phyloP scores from a whole-genome alignment of 2,329 filamentous ascomycete genomes.

The Didymosphaeria variabile region DNA sequence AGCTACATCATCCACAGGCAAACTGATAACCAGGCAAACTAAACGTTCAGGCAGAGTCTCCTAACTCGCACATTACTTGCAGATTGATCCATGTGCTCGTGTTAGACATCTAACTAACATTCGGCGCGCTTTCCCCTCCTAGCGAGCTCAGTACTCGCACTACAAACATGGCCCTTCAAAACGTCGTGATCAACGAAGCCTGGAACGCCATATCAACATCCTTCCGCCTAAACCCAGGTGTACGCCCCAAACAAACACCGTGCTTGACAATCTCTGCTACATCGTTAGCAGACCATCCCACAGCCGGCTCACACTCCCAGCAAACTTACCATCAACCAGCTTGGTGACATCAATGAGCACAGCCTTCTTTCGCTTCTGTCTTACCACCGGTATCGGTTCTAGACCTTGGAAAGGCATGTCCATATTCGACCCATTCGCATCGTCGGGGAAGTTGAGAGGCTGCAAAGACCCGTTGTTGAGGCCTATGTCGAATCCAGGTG shows the following conservation, averaged over 20 bases:
- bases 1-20: not conserved
- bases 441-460: constrained; percentile 18
- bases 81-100: not conserved
- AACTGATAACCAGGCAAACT: not conserved
- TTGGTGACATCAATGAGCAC: constrained; percentile 56
- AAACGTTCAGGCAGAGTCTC: not conserved
- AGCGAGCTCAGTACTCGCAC: not conserved
- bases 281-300: constrained; percentile 30
- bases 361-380: constrained; percentile 43
- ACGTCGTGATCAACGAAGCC: constrained; percentile 41
- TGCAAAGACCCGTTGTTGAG: constrained; percentile 21
- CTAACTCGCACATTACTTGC: not conserved
- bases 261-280: constrained; percentile 46
- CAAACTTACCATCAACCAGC: constrained; percentile 54
- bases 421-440: constrained; percentile 26
- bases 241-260: constrained; percentile 55
- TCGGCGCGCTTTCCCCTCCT: not conserved
- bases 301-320: not conserved
- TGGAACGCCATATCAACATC: constrained; percentile 55
- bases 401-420: constrained; percentile 27
- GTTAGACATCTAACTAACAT: not conserved
- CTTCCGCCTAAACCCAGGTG: constrained; percentile 54
- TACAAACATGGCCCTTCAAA: constrained; percentile 16
- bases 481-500: constrained; percentile 35
- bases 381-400: constrained; percentile 28